Conservation (phyloP, 2,329 filamentous ascomycete genomes). For the Apiospora malaysiana region DNA sequence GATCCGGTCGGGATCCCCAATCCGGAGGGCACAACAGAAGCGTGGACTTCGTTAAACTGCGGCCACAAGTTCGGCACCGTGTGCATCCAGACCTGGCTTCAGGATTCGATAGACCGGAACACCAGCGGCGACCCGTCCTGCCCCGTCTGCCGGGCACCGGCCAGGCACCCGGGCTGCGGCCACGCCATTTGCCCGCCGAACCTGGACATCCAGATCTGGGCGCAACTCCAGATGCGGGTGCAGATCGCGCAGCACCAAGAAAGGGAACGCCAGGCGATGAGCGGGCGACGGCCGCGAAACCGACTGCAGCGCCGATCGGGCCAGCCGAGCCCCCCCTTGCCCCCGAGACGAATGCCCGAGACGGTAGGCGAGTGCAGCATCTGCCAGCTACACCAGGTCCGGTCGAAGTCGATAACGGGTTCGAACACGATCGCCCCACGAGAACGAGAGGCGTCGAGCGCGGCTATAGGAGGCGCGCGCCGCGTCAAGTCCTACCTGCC, state of each 20-base stretch:
- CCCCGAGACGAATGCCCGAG: constrained; percentile 30
- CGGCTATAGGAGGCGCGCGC: not conserved
- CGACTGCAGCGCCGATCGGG: constrained; percentile 33
- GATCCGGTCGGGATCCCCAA: constrained; percentile 45
- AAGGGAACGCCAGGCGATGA: not conserved
- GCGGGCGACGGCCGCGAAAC: constrained; percentile 27
- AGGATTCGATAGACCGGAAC: constrained; percentile 42
- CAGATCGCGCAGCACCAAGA: constrained; percentile 5
- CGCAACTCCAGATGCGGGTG: constrained; percentile 20
- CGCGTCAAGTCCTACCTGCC: constrained; percentile 21
- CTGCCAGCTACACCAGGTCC: constrained; percentile 34
- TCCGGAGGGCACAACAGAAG: constrained; percentile 45
- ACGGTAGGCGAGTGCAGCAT: constrained; percentile 36
- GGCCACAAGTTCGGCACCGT: constrained; percentile 50
- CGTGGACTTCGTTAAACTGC: constrained; percentile 49
- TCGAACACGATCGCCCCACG: not conserved
- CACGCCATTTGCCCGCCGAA: constrained; percentile 34
- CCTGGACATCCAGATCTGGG: constrained; percentile 24
- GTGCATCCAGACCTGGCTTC: constrained; percentile 52
- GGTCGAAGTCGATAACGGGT: constrained; percentile 22
- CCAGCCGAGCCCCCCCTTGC: constrained; percentile 29
- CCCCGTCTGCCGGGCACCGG: constrained; percentile 47
- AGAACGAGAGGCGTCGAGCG: not conserved
- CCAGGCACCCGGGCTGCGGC: constrained; percentile 38
- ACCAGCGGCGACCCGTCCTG: constrained; percentile 42